These are phyloP conservation scores for Tremella fuciformis DNA, from an alignment of 768 basidiomycete genomes.

Conservation along the genomic window DNA sequence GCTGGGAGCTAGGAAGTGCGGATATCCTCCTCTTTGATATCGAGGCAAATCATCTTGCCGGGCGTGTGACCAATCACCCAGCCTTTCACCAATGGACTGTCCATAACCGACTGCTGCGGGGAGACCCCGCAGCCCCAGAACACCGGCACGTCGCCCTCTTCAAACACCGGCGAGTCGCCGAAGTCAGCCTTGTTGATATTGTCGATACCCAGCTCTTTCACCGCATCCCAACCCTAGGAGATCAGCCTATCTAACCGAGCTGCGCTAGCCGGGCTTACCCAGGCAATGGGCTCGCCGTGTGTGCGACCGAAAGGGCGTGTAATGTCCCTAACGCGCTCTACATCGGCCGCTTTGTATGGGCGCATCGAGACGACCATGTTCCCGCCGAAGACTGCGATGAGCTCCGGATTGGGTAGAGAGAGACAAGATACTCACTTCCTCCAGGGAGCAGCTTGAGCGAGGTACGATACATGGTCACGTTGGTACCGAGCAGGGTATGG, in stretches of 20 bases:
- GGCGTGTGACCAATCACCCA: conserved; percentile 31
- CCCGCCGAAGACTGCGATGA: conserved; percentile 25
- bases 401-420: not conserved
- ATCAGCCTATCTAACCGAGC: conserved; percentile 7
- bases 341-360: conserved; percentile 20
- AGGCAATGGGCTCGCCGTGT: conserved; percentile 44
- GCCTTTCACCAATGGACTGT: conserved; percentile 14
- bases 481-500: conserved; percentile 29
- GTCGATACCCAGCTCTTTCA: conserved; percentile 29
- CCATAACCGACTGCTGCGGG: conserved; percentile 38
- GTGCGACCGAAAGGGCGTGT: conserved; percentile 31
- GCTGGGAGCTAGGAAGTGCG: not conserved
- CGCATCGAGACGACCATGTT: conserved; percentile 47
- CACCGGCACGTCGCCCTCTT: conserved; percentile 40
- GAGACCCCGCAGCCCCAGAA: conserved; percentile 47
- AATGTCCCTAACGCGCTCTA: conserved; percentile 22
- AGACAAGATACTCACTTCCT: conserved; percentile 17
- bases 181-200: conserved; percentile 34
- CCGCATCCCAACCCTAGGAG: conserved; percentile 18
- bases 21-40: conserved; percentile 31
- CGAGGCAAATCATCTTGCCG: conserved; percentile 37
- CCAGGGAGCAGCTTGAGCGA: conserved; percentile 14
- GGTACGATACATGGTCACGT: conserved; percentile 36
- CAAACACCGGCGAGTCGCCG: conserved; percentile 29
- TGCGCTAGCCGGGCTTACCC: conserved; percentile 12